phyloP scores from a whole-genome alignment of 176 grass and related monocot species.

The Musa beccarii region DNA sequence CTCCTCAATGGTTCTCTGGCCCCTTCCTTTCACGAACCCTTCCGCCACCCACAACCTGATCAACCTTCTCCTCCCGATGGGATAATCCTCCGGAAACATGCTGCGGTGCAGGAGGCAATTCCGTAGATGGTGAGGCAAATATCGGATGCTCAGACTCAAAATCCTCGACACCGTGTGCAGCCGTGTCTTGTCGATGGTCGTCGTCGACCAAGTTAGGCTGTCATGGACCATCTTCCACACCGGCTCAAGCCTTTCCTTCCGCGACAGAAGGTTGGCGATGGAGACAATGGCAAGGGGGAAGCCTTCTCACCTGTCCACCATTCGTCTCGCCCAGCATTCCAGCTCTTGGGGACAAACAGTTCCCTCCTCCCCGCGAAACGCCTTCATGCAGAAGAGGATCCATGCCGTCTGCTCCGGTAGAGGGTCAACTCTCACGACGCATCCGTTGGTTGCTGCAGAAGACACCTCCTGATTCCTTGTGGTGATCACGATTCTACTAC shows the following conservation, averaged over 20 bases:
- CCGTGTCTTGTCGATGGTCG: constrained; percentile 16
- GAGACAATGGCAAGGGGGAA: constrained; percentile 35
- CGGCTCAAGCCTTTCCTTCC: background rate
- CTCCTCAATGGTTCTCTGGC: constrained; percentile 31
- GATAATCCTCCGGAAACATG: constrained; percentile 37
- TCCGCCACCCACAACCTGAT: constrained; percentile 54
- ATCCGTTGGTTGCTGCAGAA: constrained; percentile 14
- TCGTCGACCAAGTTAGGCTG: constrained; percentile 35
- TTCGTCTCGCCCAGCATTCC: constrained; percentile 19
- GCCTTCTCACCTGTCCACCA: constrained; percentile 46
- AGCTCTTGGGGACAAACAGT: constrained; percentile 30
- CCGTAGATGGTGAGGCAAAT: constrained; percentile 29
- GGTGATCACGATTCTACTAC: constrained; percentile 43
- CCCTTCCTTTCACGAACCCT: constrained; percentile 26
- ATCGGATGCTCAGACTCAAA: constrained; percentile 44
- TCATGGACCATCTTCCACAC: constrained; percentile 42
- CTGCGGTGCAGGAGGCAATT: constrained; percentile 47
- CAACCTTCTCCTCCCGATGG: constrained; percentile 31
- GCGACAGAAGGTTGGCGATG: constrained; percentile 41
- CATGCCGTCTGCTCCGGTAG: constrained; percentile 23
- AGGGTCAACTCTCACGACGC: constrained; percentile 15
- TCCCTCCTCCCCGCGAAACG: background rate
- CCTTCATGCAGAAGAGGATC: constrained; percentile 14
- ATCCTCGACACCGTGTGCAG: constrained; percentile 28
- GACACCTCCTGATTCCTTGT: constrained; percentile 42